phyloP scores from a whole-genome alignment of 306 rosid species.

The Canavalia gladiata region DNA sequence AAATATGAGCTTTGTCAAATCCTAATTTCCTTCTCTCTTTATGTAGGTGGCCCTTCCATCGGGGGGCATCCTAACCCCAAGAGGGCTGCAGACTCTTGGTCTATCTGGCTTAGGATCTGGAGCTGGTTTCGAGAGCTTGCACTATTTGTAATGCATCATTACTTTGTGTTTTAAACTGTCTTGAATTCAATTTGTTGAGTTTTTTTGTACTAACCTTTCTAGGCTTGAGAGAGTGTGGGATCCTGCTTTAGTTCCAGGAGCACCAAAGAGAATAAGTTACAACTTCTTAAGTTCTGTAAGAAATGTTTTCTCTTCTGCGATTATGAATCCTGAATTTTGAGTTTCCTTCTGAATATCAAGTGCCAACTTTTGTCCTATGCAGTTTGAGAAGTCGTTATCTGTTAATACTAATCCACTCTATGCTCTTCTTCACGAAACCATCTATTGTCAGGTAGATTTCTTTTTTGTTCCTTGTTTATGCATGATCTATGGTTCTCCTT shows the following conservation, averaged over 20 bases:
- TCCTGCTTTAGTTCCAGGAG: conserved; percentile 84
- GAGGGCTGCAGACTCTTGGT: conserved; percentile 89
- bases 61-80: conserved; percentile 89
- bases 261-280: conserved; percentile 74
- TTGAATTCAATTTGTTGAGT: conserved; percentile 21
- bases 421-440: conserved; percentile 81
- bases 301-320: conserved; percentile 42
- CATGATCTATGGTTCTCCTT: conserved; percentile 23
- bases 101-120: conserved; percentile 81
- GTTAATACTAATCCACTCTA: conserved; percentile 85
- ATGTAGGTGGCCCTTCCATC: conserved; percentile 87
- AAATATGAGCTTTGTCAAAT: conserved; percentile 40
- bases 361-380: conserved; percentile 50
- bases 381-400: conserved; percentile 74
- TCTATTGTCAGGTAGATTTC: conserved; percentile 84
- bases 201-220: conserved; percentile 33
- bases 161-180: conserved; percentile 7
- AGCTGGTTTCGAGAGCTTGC: conserved; percentile 92
- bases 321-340: conserved; percentile 40
- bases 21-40: conserved; percentile 44
- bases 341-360: conserved; percentile 44
- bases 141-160: conserved; percentile 72
- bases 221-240: conserved; percentile 99
- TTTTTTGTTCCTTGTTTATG: conserved; percentile 28
- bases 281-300: conserved; percentile 83